Evolutionary conservation across 2,329 filamentous ascomycete genomes (phyloP), one percentile per base, ranked within the genome.

Genomic region (Arthrobotrys pseudoclavata): DNA sequence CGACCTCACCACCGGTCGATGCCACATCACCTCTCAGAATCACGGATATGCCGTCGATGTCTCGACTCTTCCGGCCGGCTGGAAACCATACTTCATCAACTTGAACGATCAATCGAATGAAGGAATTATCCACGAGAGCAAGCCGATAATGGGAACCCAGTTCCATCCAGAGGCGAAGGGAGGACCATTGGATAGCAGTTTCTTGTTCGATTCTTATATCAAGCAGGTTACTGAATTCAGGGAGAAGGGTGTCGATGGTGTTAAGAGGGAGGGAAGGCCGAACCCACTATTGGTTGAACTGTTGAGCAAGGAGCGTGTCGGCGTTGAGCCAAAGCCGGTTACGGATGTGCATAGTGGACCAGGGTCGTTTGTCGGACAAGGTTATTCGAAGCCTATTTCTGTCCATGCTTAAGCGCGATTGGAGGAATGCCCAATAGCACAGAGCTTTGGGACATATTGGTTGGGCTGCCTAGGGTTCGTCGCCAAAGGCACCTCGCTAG

Each of bases 141-240:
- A 95, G 40, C 96, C 96, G 79, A 99, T 99, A 84, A 98, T 99
- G 88, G 95, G 92, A 80, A 97, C 94, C 24, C 96, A 99, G 85
- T 99, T 99, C 90, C 96, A 99, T 84, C 96, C 96, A 15, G 96
- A 99, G 86, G 96, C 96, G 81, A 97, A 97, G 88, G 96, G 96
- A 78, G 96, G 96, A 68, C 96, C 96, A 68, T 92, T 97, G 85
- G 96, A 99, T 87, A 96, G 93, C 80, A 91, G 93, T 1, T 98
- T 97, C 86, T 88, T 99, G 76, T 99, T 99, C 83, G 96, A 99
- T 85, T 93, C 93, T 86, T 99, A 98, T 86, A 86, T 98, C 53
- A 90, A 97, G 84, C 95, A 91, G 82, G 94, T 98, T 40, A 88
- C 90, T 84, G 89, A 92, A 83, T 97, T 95, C 89, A 61, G 74